Conservation (phyloP, 495 filamentous ascomycete species). For the Lichenothelia convexa region DNA sequence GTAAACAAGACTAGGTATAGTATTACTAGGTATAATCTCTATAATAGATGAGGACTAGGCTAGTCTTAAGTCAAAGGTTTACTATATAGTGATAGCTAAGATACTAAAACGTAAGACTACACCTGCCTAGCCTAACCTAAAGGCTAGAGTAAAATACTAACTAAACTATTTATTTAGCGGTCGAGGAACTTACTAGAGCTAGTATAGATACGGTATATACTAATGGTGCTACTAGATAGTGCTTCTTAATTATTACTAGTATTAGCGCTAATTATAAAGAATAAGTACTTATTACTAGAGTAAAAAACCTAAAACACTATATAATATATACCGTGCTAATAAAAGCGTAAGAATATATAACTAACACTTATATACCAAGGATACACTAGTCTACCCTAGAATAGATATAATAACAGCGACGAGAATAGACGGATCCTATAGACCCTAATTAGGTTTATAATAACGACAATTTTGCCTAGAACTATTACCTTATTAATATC, state of each 20-base stretch:
- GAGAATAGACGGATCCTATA: background rate
- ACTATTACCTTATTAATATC: slow-evolving; percentile 3
- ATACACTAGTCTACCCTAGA: background rate
- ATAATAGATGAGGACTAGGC: background rate
- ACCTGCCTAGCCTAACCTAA: background rate
- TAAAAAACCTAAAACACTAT: slow-evolving; percentile 2
- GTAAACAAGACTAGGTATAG: background rate
- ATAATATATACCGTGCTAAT: background rate
- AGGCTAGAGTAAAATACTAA: background rate
- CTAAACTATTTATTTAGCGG: background rate
- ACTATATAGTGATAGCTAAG: background rate
- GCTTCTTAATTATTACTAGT: background rate
- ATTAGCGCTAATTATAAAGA: slow-evolving; percentile 1
- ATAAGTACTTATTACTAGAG: slow-evolving; percentile 2
- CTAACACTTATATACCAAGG: background rate
- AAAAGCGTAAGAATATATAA: background rate
- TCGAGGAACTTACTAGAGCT: background rate
- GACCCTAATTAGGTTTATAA: slow-evolving; percentile 1
- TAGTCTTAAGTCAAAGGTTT: background rate
- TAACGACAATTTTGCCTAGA: too few species aligned
- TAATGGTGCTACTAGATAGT: background rate
- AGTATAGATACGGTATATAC: too few species aligned
- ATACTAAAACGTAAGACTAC: background rate
- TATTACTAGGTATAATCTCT: background rate
- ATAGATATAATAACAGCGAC: background rate